Conservation (phyloP, 2,329 filamentous ascomycete species). For the Epicoccum sorghinum region DNA sequence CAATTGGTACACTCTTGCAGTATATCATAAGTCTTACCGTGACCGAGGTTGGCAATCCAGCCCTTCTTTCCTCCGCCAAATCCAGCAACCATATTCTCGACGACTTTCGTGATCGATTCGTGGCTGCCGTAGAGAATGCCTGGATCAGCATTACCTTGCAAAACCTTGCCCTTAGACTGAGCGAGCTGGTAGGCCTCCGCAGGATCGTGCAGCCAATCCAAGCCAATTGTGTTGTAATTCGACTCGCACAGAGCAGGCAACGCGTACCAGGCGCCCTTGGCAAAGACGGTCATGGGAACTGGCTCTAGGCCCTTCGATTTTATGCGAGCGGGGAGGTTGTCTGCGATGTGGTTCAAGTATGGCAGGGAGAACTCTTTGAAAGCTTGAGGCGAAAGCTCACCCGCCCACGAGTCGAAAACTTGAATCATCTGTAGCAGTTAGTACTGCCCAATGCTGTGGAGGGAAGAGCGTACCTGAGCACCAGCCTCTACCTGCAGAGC, state of each 20-base stretch:
- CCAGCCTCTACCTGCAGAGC: conserved; percentile 91
- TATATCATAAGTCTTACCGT: conserved; percentile 65
- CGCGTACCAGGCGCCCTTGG: conserved; percentile 96
- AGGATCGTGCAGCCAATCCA: conserved; percentile 94
- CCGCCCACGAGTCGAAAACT: conserved; percentile 98
- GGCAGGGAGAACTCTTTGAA: conserved; percentile 88
- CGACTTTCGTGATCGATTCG: conserved; percentile 79
- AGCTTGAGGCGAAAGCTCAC: conserved; percentile 82
- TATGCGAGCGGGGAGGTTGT: conserved; percentile 76
- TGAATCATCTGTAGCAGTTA: conserved; percentile 71
- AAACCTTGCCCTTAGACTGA: conserved; percentile 70
- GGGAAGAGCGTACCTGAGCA: conserved; percentile 68
- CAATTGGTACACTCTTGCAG: neutral
- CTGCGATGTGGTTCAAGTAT: conserved; percentile 82
- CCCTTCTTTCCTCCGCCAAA: conserved; percentile 84
- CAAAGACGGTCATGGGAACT: conserved; percentile 97
- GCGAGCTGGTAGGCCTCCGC: conserved; percentile 82
- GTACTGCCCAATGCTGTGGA: neutral
- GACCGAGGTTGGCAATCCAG: conserved; percentile 96
- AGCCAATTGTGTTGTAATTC: conserved; percentile 89
- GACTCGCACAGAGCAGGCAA: conserved; percentile 85
- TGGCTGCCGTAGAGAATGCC: conserved; percentile 87
- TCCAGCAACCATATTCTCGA: conserved; percentile 84
- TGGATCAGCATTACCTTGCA: conserved; percentile 96
- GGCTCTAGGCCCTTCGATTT: conserved; percentile 74